Percentiles rank a stretch among this genome's conserved stretches.
phyloP scores from a whole-genome alignment of 805 yeast species.

The Metschnikowia orientalis region DNA sequence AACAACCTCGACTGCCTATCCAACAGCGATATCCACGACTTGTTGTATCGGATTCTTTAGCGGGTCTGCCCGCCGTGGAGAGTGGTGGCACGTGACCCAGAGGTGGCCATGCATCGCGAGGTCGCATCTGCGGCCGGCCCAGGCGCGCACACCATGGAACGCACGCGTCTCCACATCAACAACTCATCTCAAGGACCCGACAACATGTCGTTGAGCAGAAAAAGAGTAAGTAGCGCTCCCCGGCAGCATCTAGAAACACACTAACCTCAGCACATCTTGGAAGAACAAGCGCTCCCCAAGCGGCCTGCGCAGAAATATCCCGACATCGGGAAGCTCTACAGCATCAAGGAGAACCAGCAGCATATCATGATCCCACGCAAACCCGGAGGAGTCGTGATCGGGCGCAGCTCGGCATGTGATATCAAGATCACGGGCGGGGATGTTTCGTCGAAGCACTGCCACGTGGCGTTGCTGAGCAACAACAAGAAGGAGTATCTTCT shows the following conservation, averaged over 20 bases:
- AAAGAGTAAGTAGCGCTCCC: constrained; percentile 26
- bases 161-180: constrained; percentile 1
- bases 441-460: constrained; percentile 64
- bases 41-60: constrained; percentile 24
- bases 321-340: constrained; percentile 23
- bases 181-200: no score
- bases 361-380: constrained; percentile 23
- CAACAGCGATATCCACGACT: constrained; percentile 20
- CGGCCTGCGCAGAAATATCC: constrained; percentile 19
- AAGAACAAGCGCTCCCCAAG: constrained; percentile 13
- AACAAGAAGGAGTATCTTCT: constrained; percentile 36
- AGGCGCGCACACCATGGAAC: neutral
- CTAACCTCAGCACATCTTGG: constrained; percentile 19
- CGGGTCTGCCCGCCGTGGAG: no score
- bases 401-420: constrained; percentile 61
- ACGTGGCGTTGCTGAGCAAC: constrained; percentile 39
- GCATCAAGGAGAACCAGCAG: constrained; percentile 18
- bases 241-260: neutral
- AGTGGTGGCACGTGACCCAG: no score
- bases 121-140: no score
- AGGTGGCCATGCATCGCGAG: no score
- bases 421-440: constrained; percentile 51
- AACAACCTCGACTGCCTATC: constrained; percentile 17
- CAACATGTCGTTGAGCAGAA: constrained; percentile 23
- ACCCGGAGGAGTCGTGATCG: constrained; percentile 34